Conservation (phyloP, 495 filamentous ascomycete genomes). For the Ramalina intermedia region DNA sequence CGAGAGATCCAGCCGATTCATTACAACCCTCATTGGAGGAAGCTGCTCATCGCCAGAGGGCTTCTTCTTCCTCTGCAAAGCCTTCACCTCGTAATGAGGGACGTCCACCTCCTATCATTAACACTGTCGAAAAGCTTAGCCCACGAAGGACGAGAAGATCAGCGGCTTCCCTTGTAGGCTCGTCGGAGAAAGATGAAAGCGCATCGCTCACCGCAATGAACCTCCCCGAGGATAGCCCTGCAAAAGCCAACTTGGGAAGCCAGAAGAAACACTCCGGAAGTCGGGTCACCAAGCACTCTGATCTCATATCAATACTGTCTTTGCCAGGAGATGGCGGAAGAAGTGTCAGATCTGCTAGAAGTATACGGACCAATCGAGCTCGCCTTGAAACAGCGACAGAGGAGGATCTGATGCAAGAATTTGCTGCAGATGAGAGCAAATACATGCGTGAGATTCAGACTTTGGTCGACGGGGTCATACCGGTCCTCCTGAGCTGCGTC, state of each 20-base stretch:
- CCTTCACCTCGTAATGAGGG: not conserved
- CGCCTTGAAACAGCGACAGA: constrained; percentile 51
- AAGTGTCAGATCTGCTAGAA: constrained; percentile 55
- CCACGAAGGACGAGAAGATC: too few species aligned
- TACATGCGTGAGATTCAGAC: constrained; percentile 90
- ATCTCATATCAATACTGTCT: constrained; percentile 85
- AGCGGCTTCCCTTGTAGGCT: too few species aligned
- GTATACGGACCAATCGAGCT: constrained; percentile 57
- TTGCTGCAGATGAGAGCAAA: constrained; percentile 70
- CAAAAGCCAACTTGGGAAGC: too few species aligned
- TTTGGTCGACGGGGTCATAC: constrained; percentile 89
- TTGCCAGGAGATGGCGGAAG: constrained; percentile 48
- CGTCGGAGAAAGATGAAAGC: too few species aligned
- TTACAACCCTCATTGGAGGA: too few species aligned
- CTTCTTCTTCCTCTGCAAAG: constrained; percentile 47
- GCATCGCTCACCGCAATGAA: too few species aligned
- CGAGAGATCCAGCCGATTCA: too few species aligned
- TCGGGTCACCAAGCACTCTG: constrained; percentile 78
- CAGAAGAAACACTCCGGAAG: constrained; percentile 32
- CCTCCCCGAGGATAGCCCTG: too few species aligned
- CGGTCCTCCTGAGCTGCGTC: constrained; percentile 77
- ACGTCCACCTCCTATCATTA: constrained; percentile 62
- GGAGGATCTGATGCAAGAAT: constrained; percentile 62
- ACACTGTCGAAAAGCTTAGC: constrained; percentile 47
- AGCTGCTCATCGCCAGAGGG: too few species aligned